A percentile compares a stretch with the other conserved stretches of the same genome.
Evolutionary conservation across 164 flowering plant species (phyloP).

Genomic region (Berberis thunbergii): DNA sequence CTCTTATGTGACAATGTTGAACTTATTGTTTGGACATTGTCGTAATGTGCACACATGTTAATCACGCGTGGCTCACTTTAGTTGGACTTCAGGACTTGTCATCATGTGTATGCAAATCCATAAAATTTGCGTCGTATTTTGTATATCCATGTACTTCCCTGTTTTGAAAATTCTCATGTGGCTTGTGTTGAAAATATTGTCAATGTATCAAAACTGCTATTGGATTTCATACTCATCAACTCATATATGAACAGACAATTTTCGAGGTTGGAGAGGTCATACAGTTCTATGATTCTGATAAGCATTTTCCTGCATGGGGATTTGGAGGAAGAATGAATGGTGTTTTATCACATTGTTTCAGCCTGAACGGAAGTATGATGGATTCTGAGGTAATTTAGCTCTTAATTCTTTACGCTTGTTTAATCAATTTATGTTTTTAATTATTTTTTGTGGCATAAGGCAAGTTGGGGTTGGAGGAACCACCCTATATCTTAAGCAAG

Average conservation of each 20-base stretch:
- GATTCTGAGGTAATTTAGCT: slow-evolving; percentile 42
- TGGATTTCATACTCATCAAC: neutral
- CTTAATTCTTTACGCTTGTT: neutral
- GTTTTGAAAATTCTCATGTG: neutral
- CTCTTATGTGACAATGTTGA: no score
- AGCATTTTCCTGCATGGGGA: slow-evolving; percentile 84
- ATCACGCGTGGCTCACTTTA: no score
- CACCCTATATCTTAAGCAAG: no score
- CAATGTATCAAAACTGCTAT: neutral
- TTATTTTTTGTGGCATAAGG: no score
- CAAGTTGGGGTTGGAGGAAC: no score
- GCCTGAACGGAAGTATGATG: slow-evolving; percentile 47
- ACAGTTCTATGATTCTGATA: slow-evolving; percentile 86
- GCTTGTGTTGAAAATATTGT: neutral
- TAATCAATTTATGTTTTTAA: no score
- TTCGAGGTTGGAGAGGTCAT: slow-evolving; percentile 64
- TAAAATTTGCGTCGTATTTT: no score
- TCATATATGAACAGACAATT: slow-evolving; percentile 52
- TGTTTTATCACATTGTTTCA: slow-evolving; percentile 75
- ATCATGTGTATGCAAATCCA: no score
- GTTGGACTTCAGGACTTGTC: no score
- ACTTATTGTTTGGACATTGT: no score
- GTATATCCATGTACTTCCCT: no score
- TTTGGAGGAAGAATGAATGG: slow-evolving; percentile 74
- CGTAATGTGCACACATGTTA: no score